Percentiles rank a stretch among this genome's conserved stretches.
phyloP scores from a whole-genome alignment of 1,139 yeast genomes.

The Pneumocystis wakefieldiae region DNA sequence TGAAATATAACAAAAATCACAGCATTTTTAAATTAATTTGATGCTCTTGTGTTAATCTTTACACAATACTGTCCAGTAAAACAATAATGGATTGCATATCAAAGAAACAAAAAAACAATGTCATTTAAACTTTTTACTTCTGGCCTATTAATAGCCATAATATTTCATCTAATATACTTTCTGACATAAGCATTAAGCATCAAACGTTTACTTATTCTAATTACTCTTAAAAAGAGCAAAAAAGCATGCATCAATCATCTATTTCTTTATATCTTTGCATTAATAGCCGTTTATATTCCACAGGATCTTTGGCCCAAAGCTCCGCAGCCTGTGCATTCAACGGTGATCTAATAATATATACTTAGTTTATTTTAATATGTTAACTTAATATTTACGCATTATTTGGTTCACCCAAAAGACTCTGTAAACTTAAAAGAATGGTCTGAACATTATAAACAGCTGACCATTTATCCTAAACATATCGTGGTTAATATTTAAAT shows the following conservation, averaged over 20 bases:
- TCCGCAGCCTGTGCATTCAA: conserved; percentile 31
- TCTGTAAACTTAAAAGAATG: conserved; percentile 42
- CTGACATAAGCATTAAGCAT: neutral
- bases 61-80: neutral
- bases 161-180: neutral
- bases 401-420: conserved; percentile 42
- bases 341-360: conserved; percentile 24
- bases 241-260: conserved; percentile 17
- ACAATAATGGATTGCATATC: neutral
- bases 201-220: neutral
- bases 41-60: neutral
- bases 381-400: conserved; percentile 20
- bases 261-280: conserved; percentile 33
- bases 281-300: conserved; percentile 33
- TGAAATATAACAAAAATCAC: neutral
- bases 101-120: conserved; percentile 1
- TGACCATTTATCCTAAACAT: conserved; percentile 48
- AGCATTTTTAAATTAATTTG: neutral
- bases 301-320: conserved; percentile 21
- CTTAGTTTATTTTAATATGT: neutral
- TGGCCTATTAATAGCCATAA: neutral
- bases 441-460: conserved; percentile 53
- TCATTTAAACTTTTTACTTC: neutral
- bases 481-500: conserved; percentile 20
- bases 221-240: neutral